Base-by-base conservation (phyloP, 148 eudicot genomes). In the Talinum fruticosum region DNA sequence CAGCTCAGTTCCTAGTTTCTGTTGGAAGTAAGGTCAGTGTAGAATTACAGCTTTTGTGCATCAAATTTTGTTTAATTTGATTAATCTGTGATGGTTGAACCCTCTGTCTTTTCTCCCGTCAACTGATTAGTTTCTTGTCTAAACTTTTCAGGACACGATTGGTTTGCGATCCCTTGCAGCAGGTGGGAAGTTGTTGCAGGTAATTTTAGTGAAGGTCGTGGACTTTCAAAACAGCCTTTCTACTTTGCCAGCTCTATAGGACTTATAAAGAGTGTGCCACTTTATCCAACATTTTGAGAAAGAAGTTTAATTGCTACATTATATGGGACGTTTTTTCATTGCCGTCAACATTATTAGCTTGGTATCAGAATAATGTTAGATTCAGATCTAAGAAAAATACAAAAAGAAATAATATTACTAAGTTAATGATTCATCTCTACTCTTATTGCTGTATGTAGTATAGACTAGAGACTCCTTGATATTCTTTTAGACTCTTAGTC, bases 151-250 rank as follows among this genome's bases (percentile, higher is more conserved):
- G 99, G 98, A 88, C 72, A 89, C 91, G 28, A 87, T 96, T 85
- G 99, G 99, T 76, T 84, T 96, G 83, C 88, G 99, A 74, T 93
- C 99, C 30, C 89, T 96, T 79, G 92, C 99, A 75, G 97, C 99
- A 66, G 99, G 98, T 82, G 99, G 99, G 67, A 96, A 96, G 86
- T 89, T 96, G 66, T 85, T 96, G 88, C 99, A 96, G 98, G 99
- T 96, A 85, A 67, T 75, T 74, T 82, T 28, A 53, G 4, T 69
- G 2, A 34, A 8, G 0, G 37, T 54, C 2, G 34, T 49, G 28
- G 47, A 21, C 10, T 44, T 69, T 35, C 32, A n/a, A 19, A 6
- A 35, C 44, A 14, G 32, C 59, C 30, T 72, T 79, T 65, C 33
- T 70, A 53, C 33, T 10, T 24, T 21, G 23, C 29, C 29, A 4